Base-by-base conservation (phyloP, 2,329 filamentous ascomycete species). In the Ophiostoma fasciatum region DNA sequence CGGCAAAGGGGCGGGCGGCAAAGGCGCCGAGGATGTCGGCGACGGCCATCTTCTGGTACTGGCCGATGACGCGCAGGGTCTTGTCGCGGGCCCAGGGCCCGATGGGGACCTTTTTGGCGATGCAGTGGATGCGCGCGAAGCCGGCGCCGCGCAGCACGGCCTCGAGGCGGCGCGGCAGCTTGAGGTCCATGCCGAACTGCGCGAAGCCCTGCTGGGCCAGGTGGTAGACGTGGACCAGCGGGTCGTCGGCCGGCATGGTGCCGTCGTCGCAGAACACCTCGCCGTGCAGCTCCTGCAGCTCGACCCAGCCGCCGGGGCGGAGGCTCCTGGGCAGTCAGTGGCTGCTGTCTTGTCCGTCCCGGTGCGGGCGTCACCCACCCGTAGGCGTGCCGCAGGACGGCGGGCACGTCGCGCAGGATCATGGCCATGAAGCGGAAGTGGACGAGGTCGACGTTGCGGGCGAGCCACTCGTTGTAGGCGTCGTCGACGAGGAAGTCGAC, bases 401-500 rank as follows among this genome's bases (percentile, higher is more conserved):
- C 53, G 4, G 55, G 55, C 63, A 67, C 71, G 46, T 74, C 60
- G 28, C 57, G 63, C 29, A 76, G 61, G 2, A 63, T 60, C 51
- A 63, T 62, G 10, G 66, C 64, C 2, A 67, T 66, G 37, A 71
- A 66, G 3, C 73, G 61, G 14, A 66, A 63, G 48, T 76, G 71
- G 10, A 74, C 63, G 40, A 70, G 72, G 47, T 77, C 71, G 40
- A 70, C 75, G 35, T 65, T 57, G 36, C 66, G 60, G 34, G 66
- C 61, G 7, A 63, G 62, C 71, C 71, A 76, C 5, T 53, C 49
- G 35, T 61, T 60, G 45, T 74, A 68, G 20, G 68, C 59, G 42
- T 46, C 42, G 30, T 46, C 44, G 8, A 46, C 39, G 11, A 43
- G 30, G 25, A 45, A 43, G 10, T 36, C 34, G 5, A 43, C 36